A percentile compares a stretch with the other conserved stretches of the same genome.
These are phyloP conservation scores for Melanopsichium pennsylvanicum DNA, from an alignment of 1,284 basidiomycete species.

Conservation along the genomic window DNA sequence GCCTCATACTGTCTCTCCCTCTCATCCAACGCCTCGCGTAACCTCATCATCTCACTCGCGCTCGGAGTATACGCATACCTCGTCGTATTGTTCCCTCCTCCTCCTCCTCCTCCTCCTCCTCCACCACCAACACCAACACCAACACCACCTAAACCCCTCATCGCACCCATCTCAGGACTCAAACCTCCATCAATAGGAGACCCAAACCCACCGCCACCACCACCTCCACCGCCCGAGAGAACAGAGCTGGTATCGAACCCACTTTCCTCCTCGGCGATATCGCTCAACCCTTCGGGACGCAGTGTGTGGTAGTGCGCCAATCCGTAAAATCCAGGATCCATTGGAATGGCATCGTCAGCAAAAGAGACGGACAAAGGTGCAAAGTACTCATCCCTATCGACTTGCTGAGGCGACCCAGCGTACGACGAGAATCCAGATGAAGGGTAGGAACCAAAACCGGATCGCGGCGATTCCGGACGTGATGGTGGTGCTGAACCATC, in stretches of 20 bases:
- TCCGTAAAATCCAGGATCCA: conserved; percentile 45
- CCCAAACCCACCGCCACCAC: conserved; percentile 10
- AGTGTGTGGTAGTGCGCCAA: conserved; percentile 46
- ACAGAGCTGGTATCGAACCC: conserved; percentile 37
- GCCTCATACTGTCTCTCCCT: conserved; percentile 35
- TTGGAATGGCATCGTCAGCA: conserved; percentile 37
- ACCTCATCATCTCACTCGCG: conserved; percentile 30
- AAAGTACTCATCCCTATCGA: conserved; percentile 25
- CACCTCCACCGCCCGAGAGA: conserved; percentile 31
- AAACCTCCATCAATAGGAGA: conserved; percentile 15
- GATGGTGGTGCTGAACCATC: conserved; percentile 23
- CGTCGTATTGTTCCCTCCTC: conserved; percentile 8
- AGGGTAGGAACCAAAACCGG: too few relatives aligned
- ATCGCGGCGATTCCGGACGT: conserved; percentile 22
- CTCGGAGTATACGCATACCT: conserved; percentile 15
- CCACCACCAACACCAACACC: too few relatives aligned
- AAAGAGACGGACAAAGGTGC: conserved; percentile 33
- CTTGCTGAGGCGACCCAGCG: too few relatives aligned
- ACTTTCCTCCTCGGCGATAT: conserved; percentile 57
- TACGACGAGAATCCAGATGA: too few relatives aligned
- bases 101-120: too few relatives aligned
- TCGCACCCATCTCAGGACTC: conserved; percentile 11
- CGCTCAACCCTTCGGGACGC: conserved; percentile 49
- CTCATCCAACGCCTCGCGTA: conserved; percentile 39
- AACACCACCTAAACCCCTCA: too few relatives aligned